These are phyloP conservation scores for Puccinellia tenuiflora DNA, from an alignment of 176 grass and related monocot species.

Conservation along the genomic window DNA sequence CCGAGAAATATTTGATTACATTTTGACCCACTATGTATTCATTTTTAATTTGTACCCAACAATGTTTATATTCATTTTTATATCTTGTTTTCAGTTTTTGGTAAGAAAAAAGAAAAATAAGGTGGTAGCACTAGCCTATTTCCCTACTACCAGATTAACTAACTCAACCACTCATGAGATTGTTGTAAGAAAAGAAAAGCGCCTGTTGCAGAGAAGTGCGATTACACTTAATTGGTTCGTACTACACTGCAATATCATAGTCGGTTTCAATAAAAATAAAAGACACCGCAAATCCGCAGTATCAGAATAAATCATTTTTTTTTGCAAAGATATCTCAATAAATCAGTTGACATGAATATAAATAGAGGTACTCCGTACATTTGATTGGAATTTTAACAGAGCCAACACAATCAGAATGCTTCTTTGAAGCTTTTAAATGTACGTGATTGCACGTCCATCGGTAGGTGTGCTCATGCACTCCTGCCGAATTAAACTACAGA, in stretches of 20 bases:
- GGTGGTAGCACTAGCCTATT: no score
- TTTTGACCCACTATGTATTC: no score
- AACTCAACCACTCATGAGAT: no score
- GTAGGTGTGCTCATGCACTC: background rate
- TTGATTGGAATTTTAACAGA: background rate
- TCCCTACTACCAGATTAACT: no score
- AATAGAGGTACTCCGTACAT: background rate
- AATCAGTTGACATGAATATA: no score
- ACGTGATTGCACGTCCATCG: background rate
- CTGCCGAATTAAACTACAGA: no score
- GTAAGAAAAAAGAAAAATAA: no score
- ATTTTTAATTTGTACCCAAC: no score
- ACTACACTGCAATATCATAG: background rate
- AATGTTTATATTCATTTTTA: no score
- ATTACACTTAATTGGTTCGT: background rate
- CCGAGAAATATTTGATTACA: no score
- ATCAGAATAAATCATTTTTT: background rate
- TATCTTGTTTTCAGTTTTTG: no score
- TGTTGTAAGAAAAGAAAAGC: background rate
- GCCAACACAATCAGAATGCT: background rate
- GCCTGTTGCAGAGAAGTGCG: background rate
- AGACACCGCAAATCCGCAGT: background rate
- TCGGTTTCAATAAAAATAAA: background rate
- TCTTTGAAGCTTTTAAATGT: background rate
- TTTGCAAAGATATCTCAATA: no score